Evolutionary conservation across 2,329 filamentous ascomycete genomes (phyloP), one percentile per base, ranked within the genome.

Genomic region (Cladophialophora psammophila): DNA sequence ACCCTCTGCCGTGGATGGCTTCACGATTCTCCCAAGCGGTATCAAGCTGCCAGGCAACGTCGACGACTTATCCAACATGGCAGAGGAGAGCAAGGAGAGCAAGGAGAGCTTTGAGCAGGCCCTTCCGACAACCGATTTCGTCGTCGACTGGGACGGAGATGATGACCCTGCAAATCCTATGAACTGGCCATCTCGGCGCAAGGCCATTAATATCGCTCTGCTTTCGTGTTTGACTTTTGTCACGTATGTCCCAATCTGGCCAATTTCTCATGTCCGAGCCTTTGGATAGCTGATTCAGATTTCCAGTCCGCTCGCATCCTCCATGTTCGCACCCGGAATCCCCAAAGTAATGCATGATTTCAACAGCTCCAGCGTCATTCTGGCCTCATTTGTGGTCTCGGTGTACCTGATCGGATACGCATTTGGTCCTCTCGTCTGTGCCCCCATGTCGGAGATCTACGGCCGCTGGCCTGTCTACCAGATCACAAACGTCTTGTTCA

Each of bases 171-270:
- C 76, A 2, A 82, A 83, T 50, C 81, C 81, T 0, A 78, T 80
- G 63, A 87, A 88, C 75, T 90, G 88, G 87, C 68, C 80, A 0
- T 77, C 76, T n/a, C 78, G 76, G 40, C 84, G 81, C 73, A 89
- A 89, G 75, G 89, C 87, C 87, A 76, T 77, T 1, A 83, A 83
- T 18, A 83, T 85, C 2, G 78, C 85, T 40, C 79, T 87, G 63
- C 79, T 88, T 35, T 83, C 87, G 0, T 78, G 80, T 58, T 87
- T 88, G 74, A 88, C 87, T 2, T 83, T 89, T 70, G 85, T 90
- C 66, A 87, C 87, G 5, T 66, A 63, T 42, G 64, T 63, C 15
- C 48, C n/a, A 38, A 1, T 50, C 18, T 52, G 13, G 3, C 2
- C 26, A 26, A 26, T 26, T 26, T 26, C 26, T 26, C 26, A 26